Evolutionary conservation across 257 asterid species (phyloP).

Genomic region (Lantana camara): DNA sequence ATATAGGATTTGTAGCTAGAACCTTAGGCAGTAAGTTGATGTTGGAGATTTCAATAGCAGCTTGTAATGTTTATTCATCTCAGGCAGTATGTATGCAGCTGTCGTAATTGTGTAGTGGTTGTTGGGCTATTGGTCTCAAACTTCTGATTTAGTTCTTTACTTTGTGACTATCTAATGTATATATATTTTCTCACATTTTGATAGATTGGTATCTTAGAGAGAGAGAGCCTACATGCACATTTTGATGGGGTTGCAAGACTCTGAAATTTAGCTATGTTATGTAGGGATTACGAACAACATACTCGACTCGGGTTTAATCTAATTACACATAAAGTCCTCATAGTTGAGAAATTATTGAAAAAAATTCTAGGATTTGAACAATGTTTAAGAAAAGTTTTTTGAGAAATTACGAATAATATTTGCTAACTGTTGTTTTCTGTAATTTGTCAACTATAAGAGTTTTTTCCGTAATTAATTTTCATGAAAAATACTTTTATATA

Average conservation of each 20-base stretch:
- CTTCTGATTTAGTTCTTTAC: constrained; percentile 21
- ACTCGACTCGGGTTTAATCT: no score
- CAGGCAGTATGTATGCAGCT: constrained; percentile 16
- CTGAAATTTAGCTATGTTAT: no score
- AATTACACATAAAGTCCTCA: no score
- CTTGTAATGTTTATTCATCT: constrained; percentile 22
- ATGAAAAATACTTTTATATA: no score
- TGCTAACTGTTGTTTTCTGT: no score
- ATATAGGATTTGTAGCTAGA: constrained; percentile 10
- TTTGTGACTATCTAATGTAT: constrained; percentile 26
- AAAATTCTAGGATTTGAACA: no score
- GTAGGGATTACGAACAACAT: no score
- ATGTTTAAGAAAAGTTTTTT: no score
- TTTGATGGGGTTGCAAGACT: not conserved
- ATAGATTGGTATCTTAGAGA: not conserved
- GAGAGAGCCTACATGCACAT: not conserved
- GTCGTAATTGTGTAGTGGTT: constrained; percentile 26
- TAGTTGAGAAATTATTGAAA: no score
- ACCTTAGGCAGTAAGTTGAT: constrained; percentile 20
- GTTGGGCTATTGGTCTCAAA: constrained; percentile 11
- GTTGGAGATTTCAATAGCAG: constrained; percentile 16
- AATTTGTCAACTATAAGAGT: no score
- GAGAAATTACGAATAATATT: no score
- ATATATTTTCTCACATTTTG: not conserved
- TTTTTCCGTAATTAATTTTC: no score